Conservation (phyloP, 257 asterid genomes). For the Ajuga chamaepitys region DNA sequence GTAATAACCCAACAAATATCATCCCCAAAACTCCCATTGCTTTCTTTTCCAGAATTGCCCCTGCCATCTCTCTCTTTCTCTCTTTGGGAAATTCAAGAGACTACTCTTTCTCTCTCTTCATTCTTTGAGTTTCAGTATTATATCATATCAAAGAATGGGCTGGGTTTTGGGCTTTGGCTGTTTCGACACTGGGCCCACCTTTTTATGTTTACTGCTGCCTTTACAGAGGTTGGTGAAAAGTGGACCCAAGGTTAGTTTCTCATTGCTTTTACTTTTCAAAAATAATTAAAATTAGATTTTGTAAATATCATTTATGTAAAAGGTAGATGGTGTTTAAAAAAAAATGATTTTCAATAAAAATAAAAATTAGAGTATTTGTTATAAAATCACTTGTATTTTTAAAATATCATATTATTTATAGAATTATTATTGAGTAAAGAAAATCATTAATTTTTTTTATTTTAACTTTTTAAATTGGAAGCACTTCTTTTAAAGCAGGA, state of each 20-base stretch:
- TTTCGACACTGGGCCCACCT: constrained; percentile 10
- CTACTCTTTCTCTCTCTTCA: not conserved
- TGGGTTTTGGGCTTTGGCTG: not conserved
- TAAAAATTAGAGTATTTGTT: too few species aligned
- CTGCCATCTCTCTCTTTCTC: constrained; percentile 2
- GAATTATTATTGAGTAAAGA: too few species aligned
- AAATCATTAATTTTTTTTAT: too few species aligned
- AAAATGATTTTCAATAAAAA: too few species aligned
- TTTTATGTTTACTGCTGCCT: not conserved
- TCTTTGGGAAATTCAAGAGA: not conserved
- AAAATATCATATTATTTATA: too few species aligned
- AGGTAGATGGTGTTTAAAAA: too few species aligned
- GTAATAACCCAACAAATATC: constrained; percentile 9
- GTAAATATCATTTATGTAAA: too few species aligned
- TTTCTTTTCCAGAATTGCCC: constrained; percentile 21
- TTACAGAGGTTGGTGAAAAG: constrained; percentile 14
- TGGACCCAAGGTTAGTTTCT: constrained; percentile 9
- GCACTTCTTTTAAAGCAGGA: too few species aligned
- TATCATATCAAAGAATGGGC: not conserved
- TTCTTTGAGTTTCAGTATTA: not conserved
- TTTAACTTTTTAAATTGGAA: too few species aligned
- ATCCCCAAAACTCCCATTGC: constrained; percentile 11
- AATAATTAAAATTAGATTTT: not conserved
- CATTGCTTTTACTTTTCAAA: not conserved
- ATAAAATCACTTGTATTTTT: too few species aligned